These are phyloP conservation scores for Nitzschia sp. DNA, from an alignment of 108 stramenopile species.

Conservation along the genomic window DNA sequence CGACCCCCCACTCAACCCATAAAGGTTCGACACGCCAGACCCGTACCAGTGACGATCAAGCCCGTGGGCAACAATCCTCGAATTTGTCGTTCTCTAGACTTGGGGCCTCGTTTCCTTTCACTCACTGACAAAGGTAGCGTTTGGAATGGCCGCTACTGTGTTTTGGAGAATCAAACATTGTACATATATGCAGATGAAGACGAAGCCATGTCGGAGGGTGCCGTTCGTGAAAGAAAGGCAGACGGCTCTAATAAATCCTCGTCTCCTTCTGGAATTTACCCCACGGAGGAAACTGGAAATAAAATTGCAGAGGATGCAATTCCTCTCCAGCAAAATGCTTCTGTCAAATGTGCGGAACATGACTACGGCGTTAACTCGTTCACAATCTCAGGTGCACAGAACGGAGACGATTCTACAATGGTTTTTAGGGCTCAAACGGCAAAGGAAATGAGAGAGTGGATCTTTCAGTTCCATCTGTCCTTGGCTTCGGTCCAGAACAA, in stretches of 20 bases:
- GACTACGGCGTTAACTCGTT: conserved; percentile 66
- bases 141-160: conserved; percentile 78
- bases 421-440: conserved; percentile 57
- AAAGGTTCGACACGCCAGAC: too few relatives aligned
- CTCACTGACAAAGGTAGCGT: conserved; percentile 50
- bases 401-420: conserved; percentile 28
- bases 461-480: conserved; percentile 81
- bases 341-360: conserved; percentile 66
- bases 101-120: too few relatives aligned
- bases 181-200: conserved; percentile 73
- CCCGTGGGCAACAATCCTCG: too few relatives aligned
- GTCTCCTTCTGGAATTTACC: background rate
- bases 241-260: background rate
- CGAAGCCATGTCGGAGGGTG: conserved; percentile 64
- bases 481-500: conserved; percentile 28
- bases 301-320: conserved; percentile 54
- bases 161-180: conserved; percentile 67
- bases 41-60: too few relatives aligned
- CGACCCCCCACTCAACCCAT: too few relatives aligned
- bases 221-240: conserved; percentile 59
- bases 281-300: background rate
- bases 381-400: conserved; percentile 56
- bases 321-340: conserved; percentile 59
- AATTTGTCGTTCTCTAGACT: too few relatives aligned
- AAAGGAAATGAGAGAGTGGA: conserved; percentile 73